Base-by-base conservation (phyloP, 306 rosid species). In the Lathyrus tuberosus region DNA sequence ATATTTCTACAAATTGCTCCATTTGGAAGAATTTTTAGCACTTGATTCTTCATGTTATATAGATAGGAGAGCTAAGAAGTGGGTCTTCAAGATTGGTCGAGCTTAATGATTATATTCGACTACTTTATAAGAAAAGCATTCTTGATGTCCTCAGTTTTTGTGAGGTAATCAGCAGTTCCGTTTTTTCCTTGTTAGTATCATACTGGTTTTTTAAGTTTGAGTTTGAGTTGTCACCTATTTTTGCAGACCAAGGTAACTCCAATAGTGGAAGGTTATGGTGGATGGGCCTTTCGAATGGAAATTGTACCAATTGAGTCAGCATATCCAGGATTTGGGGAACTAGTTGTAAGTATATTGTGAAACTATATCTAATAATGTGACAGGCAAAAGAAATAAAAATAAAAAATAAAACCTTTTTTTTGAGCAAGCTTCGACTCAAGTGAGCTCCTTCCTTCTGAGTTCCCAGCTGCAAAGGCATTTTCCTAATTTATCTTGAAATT, bases 221-320 rank as follows among this genome's bases (percentile, higher is more conserved):
- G 78, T 85, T 74, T 81, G 75, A 81, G 42, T 67, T 61, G 48
- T 70, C 49, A 22, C 2, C 63, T 1, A 10, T 76, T 75, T 67
- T 38, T 80, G 84, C 94, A 94, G 99, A 94, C 98, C 71, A 91
- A 87, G 87, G 97, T 94, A 73, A 94, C 99, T 71, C 99, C 99
- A 12, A 84, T 94, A 47, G 99, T 94, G 59, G 96, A 94, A 86
- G 99, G 95, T 53, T 94, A 91, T 74, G 99, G 99, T 79, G 97
- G 99, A 87, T 94, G 99, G 97, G 98, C 98, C 74, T 81, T 94
- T 26, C 86, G 97, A 48, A 78, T 81, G 84, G 99, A 94, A 87
- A 88, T 94, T 78, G 99, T 94, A 69, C 87, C 99, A 30, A 90
- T 94, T 65, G 99, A 94, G 81, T 94, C 99, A 14, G 99, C 99